A percentile compares a stretch with the other conserved stretches of the same genome.
phyloP scores from a whole-genome alignment of 352 stramenopile species.

The Globisporangium irregulare region DNA sequence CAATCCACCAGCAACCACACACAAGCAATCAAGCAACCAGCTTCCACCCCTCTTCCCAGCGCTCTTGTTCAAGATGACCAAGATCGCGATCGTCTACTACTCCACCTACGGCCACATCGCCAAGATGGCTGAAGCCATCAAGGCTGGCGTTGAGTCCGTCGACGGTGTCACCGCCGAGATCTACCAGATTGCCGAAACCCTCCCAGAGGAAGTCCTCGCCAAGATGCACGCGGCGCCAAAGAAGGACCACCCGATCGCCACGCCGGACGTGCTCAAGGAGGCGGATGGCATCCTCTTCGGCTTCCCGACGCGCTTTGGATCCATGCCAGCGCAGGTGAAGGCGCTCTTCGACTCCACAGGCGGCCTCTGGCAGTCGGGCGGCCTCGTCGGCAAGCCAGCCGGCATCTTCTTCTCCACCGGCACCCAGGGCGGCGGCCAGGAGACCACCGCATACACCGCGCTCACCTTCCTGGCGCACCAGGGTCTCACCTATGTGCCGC shows the following conservation, averaged over 20 bases:
- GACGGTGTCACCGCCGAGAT: conserved; percentile 50
- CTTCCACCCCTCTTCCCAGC: background rate
- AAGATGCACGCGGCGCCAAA: conserved; percentile 73
- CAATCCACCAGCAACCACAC: background rate
- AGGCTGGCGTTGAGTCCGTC: conserved; percentile 50
- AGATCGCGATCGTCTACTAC: conserved; percentile 80
- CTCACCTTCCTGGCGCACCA: conserved; percentile 89
- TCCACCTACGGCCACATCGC: conserved; percentile 82
- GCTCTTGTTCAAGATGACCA: conserved; percentile 25
- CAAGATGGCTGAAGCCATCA: conserved; percentile 61
- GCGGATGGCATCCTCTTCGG: conserved; percentile 85
- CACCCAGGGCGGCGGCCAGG: conserved; percentile 81
- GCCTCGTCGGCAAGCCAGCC: conserved; percentile 83
- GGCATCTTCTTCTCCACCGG: conserved; percentile 88
- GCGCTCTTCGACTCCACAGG: conserved; percentile 86
- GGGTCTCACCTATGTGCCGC: conserved; percentile 88
- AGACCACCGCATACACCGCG: conserved; percentile 81
- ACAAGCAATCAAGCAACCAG: background rate
- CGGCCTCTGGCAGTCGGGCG: conserved; percentile 80
- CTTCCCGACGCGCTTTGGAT: conserved; percentile 78
- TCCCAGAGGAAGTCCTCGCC: conserved; percentile 64
- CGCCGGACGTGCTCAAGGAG: conserved; percentile 52
- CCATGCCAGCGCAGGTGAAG: conserved; percentile 85
- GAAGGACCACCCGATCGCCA: conserved; percentile 51
- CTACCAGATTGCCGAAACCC: conserved; percentile 72